Conservation (phyloP, 179 eudicot genomes). For the Beta lomatogona region DNA sequence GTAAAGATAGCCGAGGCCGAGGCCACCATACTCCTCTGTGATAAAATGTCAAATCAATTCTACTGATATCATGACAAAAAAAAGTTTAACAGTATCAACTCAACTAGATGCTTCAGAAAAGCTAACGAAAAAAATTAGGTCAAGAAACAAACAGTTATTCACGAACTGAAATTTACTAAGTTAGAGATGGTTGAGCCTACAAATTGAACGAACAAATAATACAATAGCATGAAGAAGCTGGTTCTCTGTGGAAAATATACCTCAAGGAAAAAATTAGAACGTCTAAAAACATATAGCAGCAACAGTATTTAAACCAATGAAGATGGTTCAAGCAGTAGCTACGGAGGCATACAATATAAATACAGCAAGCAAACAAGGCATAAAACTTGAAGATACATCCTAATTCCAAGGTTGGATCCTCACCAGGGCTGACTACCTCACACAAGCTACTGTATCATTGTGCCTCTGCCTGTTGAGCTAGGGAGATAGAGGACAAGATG, state of each 20-base stretch:
- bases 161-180: neutral
- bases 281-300: neutral
- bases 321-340: neutral
- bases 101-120: neutral
- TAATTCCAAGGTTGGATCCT: neutral
- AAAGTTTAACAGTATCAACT: neutral
- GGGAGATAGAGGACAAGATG: neutral
- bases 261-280: neutral
- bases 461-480: neutral
- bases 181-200: neutral
- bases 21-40: constrained; percentile 98
- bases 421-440: neutral
- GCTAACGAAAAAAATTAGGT: neutral
- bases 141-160: neutral
- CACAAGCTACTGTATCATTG: neutral
- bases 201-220: too few relatives aligned
- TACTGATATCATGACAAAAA: neutral
- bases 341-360: neutral
- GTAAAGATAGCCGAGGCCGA: constrained; percentile 95
- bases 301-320: neutral
- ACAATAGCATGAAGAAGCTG: neutral
- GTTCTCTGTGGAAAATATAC: neutral
- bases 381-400: neutral
- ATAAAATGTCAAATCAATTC: constrained; percentile 6
- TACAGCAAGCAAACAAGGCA: neutral